Evolutionary conservation across 169 alveolate species (phyloP), one percentile per base, ranked within the genome.

Genomic region (Hepatocystis sp.): DNA sequence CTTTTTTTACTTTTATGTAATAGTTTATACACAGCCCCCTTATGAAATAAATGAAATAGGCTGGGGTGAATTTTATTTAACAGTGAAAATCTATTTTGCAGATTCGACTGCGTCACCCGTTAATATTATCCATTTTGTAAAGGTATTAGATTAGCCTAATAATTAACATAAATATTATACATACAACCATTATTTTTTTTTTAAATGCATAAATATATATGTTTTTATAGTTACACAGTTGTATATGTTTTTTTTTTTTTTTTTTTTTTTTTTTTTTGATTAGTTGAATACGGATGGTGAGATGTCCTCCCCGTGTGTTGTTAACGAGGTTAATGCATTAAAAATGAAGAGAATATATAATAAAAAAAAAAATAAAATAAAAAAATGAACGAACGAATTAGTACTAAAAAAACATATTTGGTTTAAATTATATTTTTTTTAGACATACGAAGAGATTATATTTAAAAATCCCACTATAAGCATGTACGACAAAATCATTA

Each of bases 31-130:
- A 15, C 66, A 91, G 3, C 91, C 91, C 89, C 95, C 95, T 1
- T 92, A 92, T 28, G 95, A 92, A 51, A 94, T 92, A 15, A 92
- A 91, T 36, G 95, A 92, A 90, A 93, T 92, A 15, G 95, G 95
- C 25, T 92, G 95, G 95, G 95, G 95, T 1, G 95, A 92, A 42
- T 92, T 92, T 65, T 92, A 84, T 46, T 78, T 92, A 52, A 89
- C 89, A 13, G 95, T 92, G 15, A 90, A 89, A 76, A 67, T 92
- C 5, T 58, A 47, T 49, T 92, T 92, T 76, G 95, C 85, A 23
- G 95, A 92, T 51, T 91, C 86, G 2, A 39, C 95, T 4, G 53
- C 86, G 8, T 85, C 91, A 8, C 95, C 95, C n/a, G 89, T 92
- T 21, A 85, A 67, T 44, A 90, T 92, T 32, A 86, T 84, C 47